A percentile compares a stretch with the other conserved stretches of the same genome.
Evolutionary conservation across 2,329 filamentous ascomycete genomes (phyloP).

Genomic region (Aureobasidium sp.): DNA sequence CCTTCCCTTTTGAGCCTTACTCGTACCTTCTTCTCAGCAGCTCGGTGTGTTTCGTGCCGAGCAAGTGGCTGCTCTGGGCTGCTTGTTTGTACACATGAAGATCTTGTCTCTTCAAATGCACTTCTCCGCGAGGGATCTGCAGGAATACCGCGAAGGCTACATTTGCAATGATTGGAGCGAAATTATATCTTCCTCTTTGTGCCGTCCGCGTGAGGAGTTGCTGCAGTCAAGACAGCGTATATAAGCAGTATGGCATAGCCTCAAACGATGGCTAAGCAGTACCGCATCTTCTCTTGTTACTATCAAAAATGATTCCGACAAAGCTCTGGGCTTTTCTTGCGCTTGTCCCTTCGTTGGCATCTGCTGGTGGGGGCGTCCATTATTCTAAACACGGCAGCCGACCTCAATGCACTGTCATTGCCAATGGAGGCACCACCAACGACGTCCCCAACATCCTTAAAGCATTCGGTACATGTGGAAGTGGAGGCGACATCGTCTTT

Average conservation of each 20-base stretch:
- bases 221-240: background rate
- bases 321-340: background rate
- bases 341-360: background rate
- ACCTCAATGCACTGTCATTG: constrained; percentile 33
- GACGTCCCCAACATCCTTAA: constrained; percentile 37
- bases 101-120: background rate
- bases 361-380: constrained; percentile 6
- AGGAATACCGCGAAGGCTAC: background rate
- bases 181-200: background rate
- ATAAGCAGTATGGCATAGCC: background rate
- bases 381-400: background rate
- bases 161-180: constrained; percentile 6
- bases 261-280: too few species aligned
- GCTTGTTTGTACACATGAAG: constrained; percentile 3
- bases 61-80: background rate
- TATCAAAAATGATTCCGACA: background rate
- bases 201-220: background rate
- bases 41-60: constrained; percentile 9
- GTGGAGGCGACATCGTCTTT: constrained; percentile 43
- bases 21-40: background rate
- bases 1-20: constrained; percentile 2
- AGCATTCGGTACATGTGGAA: constrained; percentile 35
- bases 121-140: background rate
- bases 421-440: constrained; percentile 32
- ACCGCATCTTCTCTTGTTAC: background rate